Base-by-base conservation (phyloP, 1,284 basidiomycete species). In the Leccinum glutinopallens region DNA sequence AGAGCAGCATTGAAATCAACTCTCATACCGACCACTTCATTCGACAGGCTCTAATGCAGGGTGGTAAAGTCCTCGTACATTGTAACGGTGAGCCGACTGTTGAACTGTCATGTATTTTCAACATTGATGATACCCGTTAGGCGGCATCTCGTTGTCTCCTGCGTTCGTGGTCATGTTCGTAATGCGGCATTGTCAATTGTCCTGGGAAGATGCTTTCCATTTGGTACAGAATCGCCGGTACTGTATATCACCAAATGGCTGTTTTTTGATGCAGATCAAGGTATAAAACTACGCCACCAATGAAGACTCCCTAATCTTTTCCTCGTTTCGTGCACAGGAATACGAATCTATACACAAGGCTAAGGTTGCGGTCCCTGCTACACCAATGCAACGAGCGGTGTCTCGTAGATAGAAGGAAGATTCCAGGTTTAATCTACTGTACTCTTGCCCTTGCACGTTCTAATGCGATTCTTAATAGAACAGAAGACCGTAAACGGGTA, bases 111-210 rank as follows among this genome's bases (percentile, higher is more conserved):
- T 61, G 35, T 29, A 51, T 58, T 37, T 9, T 60, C 19, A 29
- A 49, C 49, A 58, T 37, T 17, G 17, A 57, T 63, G 46, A 25
- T 53, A n/a, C 60, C 10, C 58, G 39, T 46, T 61, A 94, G 92
- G 92, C 58, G 94, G 94, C 2, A 96, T 96, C 71, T 91, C 90
- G 61, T 82, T 94, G 12, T 93, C 93, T 0, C 93, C 94, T 0
- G 87, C 93, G 0, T 94, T 96, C 63, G 92, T 95, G 37, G 91
- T 96, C 62, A 95, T 95, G 86, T 96, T 93, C 72, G 90, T 94
- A 35, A 96, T 96, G 94, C 88, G 91, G 69, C 85, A 90, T 70
- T 88, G 87, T 75, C 84, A 87, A 41, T 81, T 94, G 62, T 87
- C 87, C 37, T 94, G 90, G 90, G 91, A 95, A 75, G 87, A 93